These are phyloP conservation scores for Salvia sclarea DNA, from an alignment of 305 asterid species.

Conservation along the genomic window DNA sequence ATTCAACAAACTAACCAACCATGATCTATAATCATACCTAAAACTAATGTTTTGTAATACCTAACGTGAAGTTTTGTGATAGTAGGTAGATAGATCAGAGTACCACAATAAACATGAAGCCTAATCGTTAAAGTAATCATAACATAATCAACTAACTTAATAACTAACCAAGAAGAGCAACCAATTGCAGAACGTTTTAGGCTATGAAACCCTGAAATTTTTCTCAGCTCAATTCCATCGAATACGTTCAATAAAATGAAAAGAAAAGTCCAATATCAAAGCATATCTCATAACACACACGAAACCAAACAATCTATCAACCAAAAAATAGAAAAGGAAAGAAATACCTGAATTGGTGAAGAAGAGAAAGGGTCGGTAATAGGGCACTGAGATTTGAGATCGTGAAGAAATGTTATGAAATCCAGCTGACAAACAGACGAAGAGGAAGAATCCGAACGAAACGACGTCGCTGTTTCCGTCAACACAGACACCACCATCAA, in stretches of 20 bases:
- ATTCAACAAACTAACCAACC: not conserved
- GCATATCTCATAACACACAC: not conserved
- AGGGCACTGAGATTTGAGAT: conserved; percentile 54
- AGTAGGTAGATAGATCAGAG: conserved; percentile 13
- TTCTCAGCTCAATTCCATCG: not conserved
- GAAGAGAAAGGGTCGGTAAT: conserved; percentile 28
- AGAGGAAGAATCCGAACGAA: conserved; percentile 23
- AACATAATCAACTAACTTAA: not conserved
- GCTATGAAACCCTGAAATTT: conserved; percentile 7
- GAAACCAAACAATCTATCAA: not conserved
- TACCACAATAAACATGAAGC: not conserved
- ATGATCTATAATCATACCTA: not conserved
- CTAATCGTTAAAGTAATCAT: not conserved
- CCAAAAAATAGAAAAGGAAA: not conserved
- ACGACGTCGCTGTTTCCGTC: conserved; percentile 35
- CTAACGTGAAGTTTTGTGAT: not conserved
- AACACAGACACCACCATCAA: conserved; percentile 36
- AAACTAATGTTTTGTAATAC: not conserved
- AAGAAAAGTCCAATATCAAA: not conserved
- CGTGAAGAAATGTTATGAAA: conserved; percentile 41
- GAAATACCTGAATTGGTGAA: conserved; percentile 43
- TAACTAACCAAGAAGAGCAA: not conserved
- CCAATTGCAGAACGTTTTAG: not conserved
- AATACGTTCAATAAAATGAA: not conserved
- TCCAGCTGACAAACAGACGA: conserved; percentile 31